Conservation (phyloP, 148 eudicot species). For the Chenopodium berlandieri region DNA sequence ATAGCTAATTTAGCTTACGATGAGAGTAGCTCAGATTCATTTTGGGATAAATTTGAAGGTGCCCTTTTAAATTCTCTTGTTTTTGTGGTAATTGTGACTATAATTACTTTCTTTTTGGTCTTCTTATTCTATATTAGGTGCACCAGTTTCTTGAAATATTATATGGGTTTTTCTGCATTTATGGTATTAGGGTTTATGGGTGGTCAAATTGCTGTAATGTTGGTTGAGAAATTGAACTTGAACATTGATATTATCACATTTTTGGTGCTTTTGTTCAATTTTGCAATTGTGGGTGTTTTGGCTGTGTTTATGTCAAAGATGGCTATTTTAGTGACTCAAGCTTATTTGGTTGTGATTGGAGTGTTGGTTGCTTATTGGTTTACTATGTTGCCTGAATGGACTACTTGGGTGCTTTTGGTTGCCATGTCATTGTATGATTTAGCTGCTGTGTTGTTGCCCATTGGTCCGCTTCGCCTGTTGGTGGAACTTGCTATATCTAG, state of each 20-base stretch:
- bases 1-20: conserved; percentile 73
- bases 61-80: conserved; percentile 86
- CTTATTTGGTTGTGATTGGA: conserved; percentile 84
- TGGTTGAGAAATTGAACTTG: conserved; percentile 43
- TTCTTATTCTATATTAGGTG: conserved; percentile 79
- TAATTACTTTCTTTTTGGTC: conserved; percentile 68
- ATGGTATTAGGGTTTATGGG: conserved; percentile 84
- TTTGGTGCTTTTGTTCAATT: conserved; percentile 56
- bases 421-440: conserved; percentile 91
- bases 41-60: conserved; percentile 79
- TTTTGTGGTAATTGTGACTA: conserved; percentile 72
- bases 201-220: conserved; percentile 54
- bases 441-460: conserved; percentile 92
- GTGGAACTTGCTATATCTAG: conserved; percentile 91
- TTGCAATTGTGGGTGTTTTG: conserved; percentile 73
- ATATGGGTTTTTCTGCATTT: conserved; percentile 86
- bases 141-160: conserved; percentile 79
- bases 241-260: conserved; percentile 64
- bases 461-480: conserved; percentile 78
- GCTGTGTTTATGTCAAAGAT: conserved; percentile 76
- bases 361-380: conserved; percentile 94
- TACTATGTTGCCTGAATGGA: conserved; percentile 94
- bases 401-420: conserved; percentile 92
- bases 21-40: conserved; percentile 64
- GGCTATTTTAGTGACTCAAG: conserved; percentile 71